Evolutionary conservation across 441 rosid species (phyloP), one percentile per base, ranked within the genome.

Genomic region (Corymbia calophylla): DNA sequence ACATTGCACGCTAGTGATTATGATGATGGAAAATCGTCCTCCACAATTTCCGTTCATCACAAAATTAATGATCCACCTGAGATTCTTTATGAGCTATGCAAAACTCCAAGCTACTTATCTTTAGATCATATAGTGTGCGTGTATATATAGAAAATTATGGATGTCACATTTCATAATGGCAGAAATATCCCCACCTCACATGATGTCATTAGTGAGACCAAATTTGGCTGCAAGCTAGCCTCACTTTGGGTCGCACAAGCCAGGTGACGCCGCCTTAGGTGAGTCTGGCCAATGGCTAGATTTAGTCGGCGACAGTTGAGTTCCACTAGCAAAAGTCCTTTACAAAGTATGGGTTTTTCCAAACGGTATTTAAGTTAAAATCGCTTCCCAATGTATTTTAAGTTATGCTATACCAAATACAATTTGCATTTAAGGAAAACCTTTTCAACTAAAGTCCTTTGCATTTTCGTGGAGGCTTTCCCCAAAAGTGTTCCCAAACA

Each of bases 191-290:
- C n/a, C 64, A 25, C 64, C 2, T 25, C 64, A 58, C 14, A 10
- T 58, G 5, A 58, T 5, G 6, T 6, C 64, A 58, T 58, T 0
- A 14, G 1, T 10, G 64, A 58, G 64, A 29, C n/a, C 25, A 39
- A 39, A 39, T 25, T 0, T 23, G 0, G 64, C 7, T 5, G 0
- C 64, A 0, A 0, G 3, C 2, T 1, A 58, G 3, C 25, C 14
- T 25, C 64, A 25, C 5, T 58, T 58, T n/a, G 64, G 25, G n/a
- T 4, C 6, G n/a, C 1, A 0, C 5, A 6, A 4, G 29, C n/a
- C 0, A 58, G 0, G 1, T 29, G 25, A 58, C 0, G 1, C 1
- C 1, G 1, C 64, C 64, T 58, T 29, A 58, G 25, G 25, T n/a
- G 11, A 58, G 64, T 29, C n/a, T 58, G 25, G 14, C n/a, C 25